phyloP scores from a whole-genome alignment of 2,329 filamentous ascomycete genomes.

The Seiridium unicorne region DNA sequence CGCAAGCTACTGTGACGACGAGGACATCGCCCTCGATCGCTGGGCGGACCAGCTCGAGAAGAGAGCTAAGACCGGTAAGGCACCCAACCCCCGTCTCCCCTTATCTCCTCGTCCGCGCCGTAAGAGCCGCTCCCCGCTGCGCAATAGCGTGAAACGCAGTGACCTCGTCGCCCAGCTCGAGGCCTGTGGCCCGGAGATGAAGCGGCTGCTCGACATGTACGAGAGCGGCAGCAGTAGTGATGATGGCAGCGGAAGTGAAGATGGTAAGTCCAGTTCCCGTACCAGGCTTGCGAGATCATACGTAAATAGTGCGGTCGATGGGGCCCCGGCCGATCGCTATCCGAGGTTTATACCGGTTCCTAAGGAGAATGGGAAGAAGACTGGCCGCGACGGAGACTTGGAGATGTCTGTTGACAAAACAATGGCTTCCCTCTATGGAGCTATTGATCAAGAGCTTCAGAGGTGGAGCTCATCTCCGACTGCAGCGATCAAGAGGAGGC shows the following conservation, averaged over 20 bases:
- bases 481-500: neutral
- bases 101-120: neutral
- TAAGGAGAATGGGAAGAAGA: neutral
- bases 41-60: neutral
- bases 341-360: neutral
- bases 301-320: neutral
- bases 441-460: neutral
- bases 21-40: conserved; percentile 1
- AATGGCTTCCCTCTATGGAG: neutral
- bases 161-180: neutral
- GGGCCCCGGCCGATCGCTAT: neutral
- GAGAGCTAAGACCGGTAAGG: neutral
- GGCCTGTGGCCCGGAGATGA: neutral
- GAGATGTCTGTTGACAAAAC: neutral
- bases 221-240: neutral
- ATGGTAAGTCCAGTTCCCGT: neutral
- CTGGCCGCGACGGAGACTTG: neutral
- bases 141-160: neutral
- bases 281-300: neutral
- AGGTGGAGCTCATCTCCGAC: neutral
- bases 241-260: neutral
- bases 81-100: neutral
- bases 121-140: neutral
- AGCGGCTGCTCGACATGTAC: neutral
- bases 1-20: neutral